Conservation (phyloP, 2,329 filamentous ascomycete species). For the Aspergillus ustus region DNA sequence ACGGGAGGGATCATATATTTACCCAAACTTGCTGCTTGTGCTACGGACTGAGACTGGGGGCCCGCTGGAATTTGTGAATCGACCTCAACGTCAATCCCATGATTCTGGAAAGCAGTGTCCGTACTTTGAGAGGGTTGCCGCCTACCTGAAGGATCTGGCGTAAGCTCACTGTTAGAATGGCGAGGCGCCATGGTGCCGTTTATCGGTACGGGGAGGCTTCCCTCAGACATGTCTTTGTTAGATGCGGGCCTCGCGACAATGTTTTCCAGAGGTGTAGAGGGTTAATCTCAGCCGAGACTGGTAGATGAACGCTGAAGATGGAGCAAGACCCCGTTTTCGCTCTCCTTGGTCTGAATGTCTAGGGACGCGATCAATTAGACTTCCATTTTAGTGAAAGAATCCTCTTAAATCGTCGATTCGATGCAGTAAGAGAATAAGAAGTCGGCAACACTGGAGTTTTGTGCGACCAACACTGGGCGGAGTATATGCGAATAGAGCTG, state of each 20-base stretch:
- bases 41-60: background rate
- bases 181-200: slow-evolving; percentile 19
- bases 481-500: slow-evolving; percentile 6
- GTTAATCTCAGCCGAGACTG: background rate
- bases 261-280: background rate
- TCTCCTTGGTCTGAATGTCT: background rate
- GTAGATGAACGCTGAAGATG: background rate
- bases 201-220: slow-evolving; percentile 15
- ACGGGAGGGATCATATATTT: background rate
- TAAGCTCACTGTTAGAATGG: slow-evolving; percentile 25
- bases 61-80: background rate
- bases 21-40: background rate
- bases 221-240: slow-evolving; percentile 23
- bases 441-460: background rate
- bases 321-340: slow-evolving; percentile 3
- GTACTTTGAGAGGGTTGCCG: slow-evolving; percentile 19
- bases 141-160: slow-evolving; percentile 28
- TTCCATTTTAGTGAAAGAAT: background rate
- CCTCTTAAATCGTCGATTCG: background rate
- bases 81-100: slow-evolving; percentile 20
- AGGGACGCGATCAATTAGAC: slow-evolving; percentile 2
- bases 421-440: background rate
- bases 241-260: background rate
- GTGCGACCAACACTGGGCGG: background rate
- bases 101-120: slow-evolving; percentile 6